These are phyloP conservation scores for Cucumis cinereus DNA, from an alignment of 306 rosid genomes.

Conservation along the genomic window DNA sequence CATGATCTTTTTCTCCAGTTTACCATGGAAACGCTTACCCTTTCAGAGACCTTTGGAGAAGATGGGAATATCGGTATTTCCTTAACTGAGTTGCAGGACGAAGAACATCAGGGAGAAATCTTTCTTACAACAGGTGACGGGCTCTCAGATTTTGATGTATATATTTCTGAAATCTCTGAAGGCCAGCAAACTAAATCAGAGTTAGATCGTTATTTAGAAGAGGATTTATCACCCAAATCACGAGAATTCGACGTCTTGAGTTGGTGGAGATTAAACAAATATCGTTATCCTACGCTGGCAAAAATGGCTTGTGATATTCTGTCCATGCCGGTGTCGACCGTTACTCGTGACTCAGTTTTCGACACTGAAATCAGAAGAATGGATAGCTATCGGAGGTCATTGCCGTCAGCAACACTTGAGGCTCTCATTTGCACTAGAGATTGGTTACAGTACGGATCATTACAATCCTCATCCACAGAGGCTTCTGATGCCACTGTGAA, in stretches of 20 bases:
- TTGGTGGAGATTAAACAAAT: slow-evolving; percentile 68
- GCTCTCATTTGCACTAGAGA: slow-evolving; percentile 78
- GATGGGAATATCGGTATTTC: slow-evolving; percentile 39
- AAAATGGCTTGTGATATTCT: slow-evolving; percentile 79
- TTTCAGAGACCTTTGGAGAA: slow-evolving; percentile 29
- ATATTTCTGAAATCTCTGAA: slow-evolving; percentile 46
- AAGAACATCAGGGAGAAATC: slow-evolving; percentile 35
- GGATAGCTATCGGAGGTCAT: slow-evolving; percentile 44
- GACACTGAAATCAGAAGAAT: slow-evolving; percentile 51
- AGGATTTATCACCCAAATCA: slow-evolving; percentile 26
- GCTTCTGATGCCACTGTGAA: slow-evolving; percentile 33
- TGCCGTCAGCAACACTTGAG: slow-evolving; percentile 52
- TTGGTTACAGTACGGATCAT: slow-evolving; percentile 50
- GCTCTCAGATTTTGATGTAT: slow-evolving; percentile 56
- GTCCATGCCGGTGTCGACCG: slow-evolving; percentile 58
- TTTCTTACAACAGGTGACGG: slow-evolving; percentile 37
- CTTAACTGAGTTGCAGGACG: slow-evolving; percentile 33
- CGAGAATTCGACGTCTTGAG: slow-evolving; percentile 52
- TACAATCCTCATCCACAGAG: slow-evolving; percentile 20
- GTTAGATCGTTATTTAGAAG: slow-evolving; percentile 84
- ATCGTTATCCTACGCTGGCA: slow-evolving; percentile 62
- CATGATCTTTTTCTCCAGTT: slow-evolving; percentile 66
- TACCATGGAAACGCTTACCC: slow-evolving; percentile 36
- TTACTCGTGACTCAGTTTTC: slow-evolving; percentile 50
- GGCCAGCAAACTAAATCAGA: slow-evolving; percentile 56